Evolutionary conservation across 2,329 filamentous ascomycete species (phyloP).

Genomic region (Phyllosticta citrichinensis): DNA sequence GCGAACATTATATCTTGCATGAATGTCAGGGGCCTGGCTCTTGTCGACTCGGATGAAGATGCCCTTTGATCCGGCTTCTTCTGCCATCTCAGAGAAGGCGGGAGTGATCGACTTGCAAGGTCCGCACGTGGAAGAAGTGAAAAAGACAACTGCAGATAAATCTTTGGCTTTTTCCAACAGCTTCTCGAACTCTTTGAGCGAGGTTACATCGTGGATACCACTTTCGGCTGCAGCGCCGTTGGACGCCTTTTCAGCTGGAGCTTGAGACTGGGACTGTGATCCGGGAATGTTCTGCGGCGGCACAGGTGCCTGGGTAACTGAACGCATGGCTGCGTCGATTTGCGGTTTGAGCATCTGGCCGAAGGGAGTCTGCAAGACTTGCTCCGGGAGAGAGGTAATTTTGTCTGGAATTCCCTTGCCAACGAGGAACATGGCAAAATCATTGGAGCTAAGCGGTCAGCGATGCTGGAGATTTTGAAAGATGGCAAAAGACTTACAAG

Average conservation of each 20-base stretch:
- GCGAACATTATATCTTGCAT: conserved; percentile 54
- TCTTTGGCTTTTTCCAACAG: conserved; percentile 50
- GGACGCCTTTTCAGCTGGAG: conserved; percentile 4
- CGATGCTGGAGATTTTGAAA: neutral
- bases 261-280: conserved; percentile 5
- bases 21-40: conserved; percentile 54
- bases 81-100: conserved; percentile 68
- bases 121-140: conserved; percentile 77
- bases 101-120: conserved; percentile 81
- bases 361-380: conserved; percentile 76
- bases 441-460: conserved; percentile 49
- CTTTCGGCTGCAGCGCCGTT: conserved; percentile 1
- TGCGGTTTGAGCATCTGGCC: conserved; percentile 80
- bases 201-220: conserved; percentile 54
- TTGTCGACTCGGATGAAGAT: conserved; percentile 78
- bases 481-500: conserved; percentile 40
- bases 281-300: conserved; percentile 21
- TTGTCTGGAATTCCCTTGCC: conserved; percentile 81
- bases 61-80: conserved; percentile 57
- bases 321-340: conserved; percentile 54
- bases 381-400: conserved; percentile 75
- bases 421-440: conserved; percentile 79
- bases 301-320: conserved; percentile 50
- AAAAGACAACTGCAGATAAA: conserved; percentile 76
- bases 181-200: conserved; percentile 49